These are phyloP conservation scores for Botrytis porri DNA, from an alignment of 2,329 filamentous ascomycete species.

Conservation along the genomic window DNA sequence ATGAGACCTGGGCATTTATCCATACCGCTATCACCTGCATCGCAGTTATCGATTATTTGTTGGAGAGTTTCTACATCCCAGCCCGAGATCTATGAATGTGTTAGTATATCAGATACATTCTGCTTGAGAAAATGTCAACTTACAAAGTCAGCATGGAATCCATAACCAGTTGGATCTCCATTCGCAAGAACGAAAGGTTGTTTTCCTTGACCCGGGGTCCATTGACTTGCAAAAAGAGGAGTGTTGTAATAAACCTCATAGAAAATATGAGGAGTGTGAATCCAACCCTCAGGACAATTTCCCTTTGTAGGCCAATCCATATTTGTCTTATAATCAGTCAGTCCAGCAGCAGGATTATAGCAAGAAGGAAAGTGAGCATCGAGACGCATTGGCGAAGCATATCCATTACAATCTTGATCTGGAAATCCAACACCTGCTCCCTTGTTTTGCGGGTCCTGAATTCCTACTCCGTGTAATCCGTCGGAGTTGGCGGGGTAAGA, in stretches of 20 bases:
- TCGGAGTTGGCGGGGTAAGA: constrained; percentile 55
- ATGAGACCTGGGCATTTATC: constrained; percentile 59
- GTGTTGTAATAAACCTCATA: constrained; percentile 87
- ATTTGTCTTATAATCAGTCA: constrained; percentile 57
- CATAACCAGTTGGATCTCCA: constrained; percentile 71
- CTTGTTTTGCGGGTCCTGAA: constrained; percentile 52
- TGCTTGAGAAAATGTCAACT: not conserved
- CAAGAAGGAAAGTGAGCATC: constrained; percentile 88
- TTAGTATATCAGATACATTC: constrained; percentile 3
- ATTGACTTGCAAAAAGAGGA: constrained; percentile 56
- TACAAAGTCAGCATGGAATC: constrained; percentile 74
- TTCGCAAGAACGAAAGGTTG: constrained; percentile 76
- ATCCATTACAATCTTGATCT: constrained; percentile 63
- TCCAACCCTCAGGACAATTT: constrained; percentile 70
- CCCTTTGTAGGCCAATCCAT: constrained; percentile 73
- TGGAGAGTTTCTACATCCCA: constrained; percentile 71
- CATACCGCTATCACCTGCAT: constrained; percentile 57
- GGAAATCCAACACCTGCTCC: constrained; percentile 66
- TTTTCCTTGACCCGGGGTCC: constrained; percentile 59
- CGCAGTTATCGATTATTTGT: constrained; percentile 68
- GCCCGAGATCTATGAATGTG: constrained; percentile 65
- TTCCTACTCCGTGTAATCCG: constrained; percentile 51
- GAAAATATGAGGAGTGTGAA: constrained; percentile 71
- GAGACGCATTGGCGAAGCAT: constrained; percentile 64
- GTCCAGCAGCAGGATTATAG: constrained; percentile 68